Evolutionary conservation across 768 basidiomycete species (phyloP), one percentile per base, ranked within the genome.

Genomic region (Leccinellum luteum): DNA sequence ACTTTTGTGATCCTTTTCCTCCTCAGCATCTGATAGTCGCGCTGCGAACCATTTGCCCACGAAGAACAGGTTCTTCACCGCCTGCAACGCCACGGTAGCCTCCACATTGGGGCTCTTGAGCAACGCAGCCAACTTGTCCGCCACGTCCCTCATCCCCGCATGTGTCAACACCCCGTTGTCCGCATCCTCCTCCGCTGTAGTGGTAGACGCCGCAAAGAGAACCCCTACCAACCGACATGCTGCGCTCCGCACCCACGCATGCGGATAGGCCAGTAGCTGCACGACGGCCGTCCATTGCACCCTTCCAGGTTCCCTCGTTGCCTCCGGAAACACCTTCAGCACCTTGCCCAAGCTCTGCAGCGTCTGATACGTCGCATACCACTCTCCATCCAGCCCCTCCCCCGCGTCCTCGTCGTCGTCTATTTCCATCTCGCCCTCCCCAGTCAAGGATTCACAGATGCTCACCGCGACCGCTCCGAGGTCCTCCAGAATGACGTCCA

Each of bases 51-150:
- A 88, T 73, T 92, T 94, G 23, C 91, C 92, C n/a, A 96, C 75
- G 67, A 89, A 94, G 66, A 95, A 93, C 25, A 98, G 71, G 65
- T 98, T 93, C 77, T 97, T 98, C 64, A 96, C 92, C 10, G 92
- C 75, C 74, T 98, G 93, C 62, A 93, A 68, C 57, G 86, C 79
- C n/a, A 92, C 78, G 0, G 79, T 66, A 23, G 86, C 85, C 61
- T 91, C 89, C 47, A 93, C 73, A 59, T 91, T 82, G 15, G 86
- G 81, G 66, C 94, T 93, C 74, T 88, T 89, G 58, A 99, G 80
- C 68, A 98, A 86, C 19, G 85, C 69, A 47, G 84, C 88, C 30
- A 88, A 73, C 69, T 89, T 94, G 59, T 81, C 79, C 0, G 94
- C 89, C 9, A 88, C 76, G 31, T 88, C 85, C 58, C 81, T 80